A percentile compares a stretch with the other conserved stretches of the same genome.
Evolutionary conservation across 2,329 filamentous ascomycete genomes (phyloP).

Genomic region (Pseudogymnoascus destructans): DNA sequence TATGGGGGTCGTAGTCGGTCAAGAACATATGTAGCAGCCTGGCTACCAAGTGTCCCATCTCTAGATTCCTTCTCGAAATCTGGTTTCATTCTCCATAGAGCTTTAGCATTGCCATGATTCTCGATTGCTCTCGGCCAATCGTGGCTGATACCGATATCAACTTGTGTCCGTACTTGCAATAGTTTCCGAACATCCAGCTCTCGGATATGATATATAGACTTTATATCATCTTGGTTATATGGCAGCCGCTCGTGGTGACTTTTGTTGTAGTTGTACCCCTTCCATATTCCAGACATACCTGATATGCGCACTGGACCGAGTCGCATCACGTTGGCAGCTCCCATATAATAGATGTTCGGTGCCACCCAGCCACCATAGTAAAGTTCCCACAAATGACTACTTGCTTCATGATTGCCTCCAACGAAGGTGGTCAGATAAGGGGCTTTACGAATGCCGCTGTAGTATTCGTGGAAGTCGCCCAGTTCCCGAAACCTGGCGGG

Average conservation of each 20-base stretch:
- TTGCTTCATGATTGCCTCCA: slow-evolving; percentile 90
- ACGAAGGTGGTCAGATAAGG: slow-evolving; percentile 89
- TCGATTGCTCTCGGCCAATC: slow-evolving; percentile 89
- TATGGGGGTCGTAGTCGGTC: slow-evolving; percentile 67
- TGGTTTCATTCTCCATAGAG: slow-evolving; percentile 60
- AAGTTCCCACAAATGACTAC: slow-evolving; percentile 78
- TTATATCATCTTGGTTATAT: slow-evolving; percentile 63
- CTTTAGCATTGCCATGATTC: slow-evolving; percentile 54
- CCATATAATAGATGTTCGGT: slow-evolving; percentile 93
- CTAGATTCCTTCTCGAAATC: slow-evolving; percentile 64
- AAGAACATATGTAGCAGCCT: slow-evolving; percentile 67
- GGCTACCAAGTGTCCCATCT: slow-evolving; percentile 63
- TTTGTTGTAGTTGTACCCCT: slow-evolving; percentile 74
- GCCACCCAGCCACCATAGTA: slow-evolving; percentile 97
- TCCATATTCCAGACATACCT: slow-evolving; percentile 89
- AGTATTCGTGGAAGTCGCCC: slow-evolving; percentile 91
- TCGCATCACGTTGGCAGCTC: slow-evolving; percentile 77
- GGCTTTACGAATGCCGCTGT: slow-evolving; percentile 61
- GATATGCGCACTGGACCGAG: slow-evolving; percentile 78
- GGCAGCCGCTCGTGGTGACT: slow-evolving; percentile 76
- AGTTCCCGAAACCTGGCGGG: slow-evolving; percentile 77
- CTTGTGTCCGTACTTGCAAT: slow-evolving; percentile 68
- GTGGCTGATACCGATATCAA: slow-evolving; percentile 85
- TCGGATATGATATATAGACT: slow-evolving; percentile 76
- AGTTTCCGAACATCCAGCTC: slow-evolving; percentile 88